Percentiles rank a stretch among this genome's conserved stretches.
phyloP scores from a whole-genome alignment of 1,139 yeast species.

The Zhuliangozyma parablackwelliae region DNA sequence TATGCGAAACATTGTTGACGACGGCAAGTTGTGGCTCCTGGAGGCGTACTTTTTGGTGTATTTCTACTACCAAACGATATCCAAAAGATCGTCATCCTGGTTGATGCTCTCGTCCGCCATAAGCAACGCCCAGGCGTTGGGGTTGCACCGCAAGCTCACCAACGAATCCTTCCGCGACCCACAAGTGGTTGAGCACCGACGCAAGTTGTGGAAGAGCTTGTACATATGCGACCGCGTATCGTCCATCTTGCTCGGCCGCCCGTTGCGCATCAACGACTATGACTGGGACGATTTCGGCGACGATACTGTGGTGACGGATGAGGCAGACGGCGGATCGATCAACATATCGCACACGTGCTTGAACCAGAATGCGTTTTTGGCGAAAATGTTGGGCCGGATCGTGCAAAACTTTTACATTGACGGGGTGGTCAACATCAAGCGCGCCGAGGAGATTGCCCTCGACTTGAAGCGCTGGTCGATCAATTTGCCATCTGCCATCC shows the following conservation, averaged over 20 bases:
- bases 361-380: conserved; percentile 4
- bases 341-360: conserved; percentile 4
- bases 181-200: conserved; percentile 13
- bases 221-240: conserved; percentile 36
- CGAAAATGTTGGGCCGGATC: conserved; percentile 23
- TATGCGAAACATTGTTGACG: conserved; percentile 24
- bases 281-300: conserved; percentile 34
- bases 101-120: conserved; percentile 5
- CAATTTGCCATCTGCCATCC: conserved; percentile 19
- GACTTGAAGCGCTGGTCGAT: conserved; percentile 31
- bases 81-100: conserved; percentile 38
- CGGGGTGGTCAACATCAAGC: conserved; percentile 26
- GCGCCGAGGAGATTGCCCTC: conserved; percentile 30
- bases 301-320: background rate
- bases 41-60: conserved; percentile 32
- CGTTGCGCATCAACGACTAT: conserved; percentile 29
- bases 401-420: conserved; percentile 17
- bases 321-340: conserved; percentile 1
- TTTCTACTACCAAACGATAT: conserved; percentile 31
- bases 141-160: conserved; percentile 6
- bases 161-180: conserved; percentile 6
- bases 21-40: conserved; percentile 37
- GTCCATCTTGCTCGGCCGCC: conserved; percentile 36
- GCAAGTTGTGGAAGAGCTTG: conserved; percentile 34
- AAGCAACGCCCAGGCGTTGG: conserved; percentile 6